These are phyloP conservation scores for Pichia occidentalis DNA, from an alignment of 805 yeast genomes.

Conservation along the genomic window DNA sequence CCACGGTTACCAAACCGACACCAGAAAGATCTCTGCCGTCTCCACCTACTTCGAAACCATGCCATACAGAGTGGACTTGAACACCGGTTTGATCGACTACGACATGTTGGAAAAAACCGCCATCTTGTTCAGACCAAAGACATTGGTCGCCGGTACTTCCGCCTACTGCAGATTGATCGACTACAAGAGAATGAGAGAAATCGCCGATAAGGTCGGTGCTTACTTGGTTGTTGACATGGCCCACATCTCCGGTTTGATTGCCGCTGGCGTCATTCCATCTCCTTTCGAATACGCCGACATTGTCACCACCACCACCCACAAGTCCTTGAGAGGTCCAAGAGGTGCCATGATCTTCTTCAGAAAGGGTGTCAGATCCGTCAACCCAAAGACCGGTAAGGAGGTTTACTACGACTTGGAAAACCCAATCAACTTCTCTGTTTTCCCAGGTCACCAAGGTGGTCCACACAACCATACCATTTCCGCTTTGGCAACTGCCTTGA, in stretches of 20 bases:
- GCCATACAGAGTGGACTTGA: constrained; percentile 93
- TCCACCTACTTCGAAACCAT: constrained; percentile 96
- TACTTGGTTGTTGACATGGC: constrained; percentile 97
- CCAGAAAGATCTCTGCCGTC: constrained; percentile 89
- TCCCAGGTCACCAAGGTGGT: constrained; percentile 99
- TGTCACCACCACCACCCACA: constrained; percentile 98
- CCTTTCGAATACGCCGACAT: constrained; percentile 97
- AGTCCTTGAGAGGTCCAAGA: constrained; percentile 98
- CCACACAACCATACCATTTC: constrained; percentile 99
- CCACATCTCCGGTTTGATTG: constrained; percentile 91
- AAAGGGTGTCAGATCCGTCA: constrained; percentile 84
- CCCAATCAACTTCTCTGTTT: constrained; percentile 94
- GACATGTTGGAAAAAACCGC: constrained; percentile 93
- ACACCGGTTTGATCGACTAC: constrained; percentile 93
- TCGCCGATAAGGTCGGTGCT: constrained; percentile 97
- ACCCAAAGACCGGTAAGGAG: constrained; percentile 89
- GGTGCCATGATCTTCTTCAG: constrained; percentile 99
- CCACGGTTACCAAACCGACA: constrained; percentile 95
- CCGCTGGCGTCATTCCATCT: constrained; percentile 92
- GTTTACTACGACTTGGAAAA: constrained; percentile 84
- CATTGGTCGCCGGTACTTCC: constrained; percentile 95
- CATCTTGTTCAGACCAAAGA: constrained; percentile 87
- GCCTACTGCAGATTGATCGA: constrained; percentile 97
- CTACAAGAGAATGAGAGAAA: constrained; percentile 92
- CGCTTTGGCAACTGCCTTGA: constrained; percentile 93